These are phyloP conservation scores for Jamesozyma piceae DNA, from an alignment of 805 yeast genomes.

Conservation along the genomic window DNA sequence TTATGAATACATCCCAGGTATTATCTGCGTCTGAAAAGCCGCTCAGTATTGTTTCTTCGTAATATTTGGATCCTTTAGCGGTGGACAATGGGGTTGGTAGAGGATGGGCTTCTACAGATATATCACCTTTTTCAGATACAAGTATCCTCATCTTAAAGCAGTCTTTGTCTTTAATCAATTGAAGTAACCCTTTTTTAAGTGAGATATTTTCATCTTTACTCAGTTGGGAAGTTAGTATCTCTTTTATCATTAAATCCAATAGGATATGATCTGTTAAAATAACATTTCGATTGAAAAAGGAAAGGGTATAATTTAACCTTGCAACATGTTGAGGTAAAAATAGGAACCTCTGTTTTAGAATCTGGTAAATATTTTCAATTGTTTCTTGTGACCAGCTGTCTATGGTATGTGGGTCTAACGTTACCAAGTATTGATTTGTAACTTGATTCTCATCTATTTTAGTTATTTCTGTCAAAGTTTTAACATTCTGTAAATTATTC, in stretches of 20 bases:
- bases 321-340: conserved; percentile 17
- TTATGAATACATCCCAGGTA: conserved; percentile 56
- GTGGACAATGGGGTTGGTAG: conserved; percentile 7
- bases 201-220: conserved; percentile 1
- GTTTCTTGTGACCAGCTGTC: background rate
- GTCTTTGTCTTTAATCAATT: conserved; percentile 20
- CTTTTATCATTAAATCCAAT: conserved; percentile 31
- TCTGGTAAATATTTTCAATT: background rate
- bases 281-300: conserved; percentile 44
- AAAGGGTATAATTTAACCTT: conserved; percentile 46
- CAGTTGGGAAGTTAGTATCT: background rate
- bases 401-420: background rate
- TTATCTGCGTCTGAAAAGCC: conserved; percentile 22
- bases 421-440: background rate
- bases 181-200: conserved; percentile 2
- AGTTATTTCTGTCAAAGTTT: background rate
- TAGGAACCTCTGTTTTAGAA: conserved; percentile 3
- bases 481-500: background rate
- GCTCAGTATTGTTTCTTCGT: conserved; percentile 19
- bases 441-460: background rate
- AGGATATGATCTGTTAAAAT: conserved; percentile 37
- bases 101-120: conserved; percentile 32
- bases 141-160: conserved; percentile 43
- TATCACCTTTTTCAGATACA: conserved; percentile 31
- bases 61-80: conserved; percentile 14